Conservation (phyloP, 306 rosid genomes). For the Begonia fuchsioides region DNA sequence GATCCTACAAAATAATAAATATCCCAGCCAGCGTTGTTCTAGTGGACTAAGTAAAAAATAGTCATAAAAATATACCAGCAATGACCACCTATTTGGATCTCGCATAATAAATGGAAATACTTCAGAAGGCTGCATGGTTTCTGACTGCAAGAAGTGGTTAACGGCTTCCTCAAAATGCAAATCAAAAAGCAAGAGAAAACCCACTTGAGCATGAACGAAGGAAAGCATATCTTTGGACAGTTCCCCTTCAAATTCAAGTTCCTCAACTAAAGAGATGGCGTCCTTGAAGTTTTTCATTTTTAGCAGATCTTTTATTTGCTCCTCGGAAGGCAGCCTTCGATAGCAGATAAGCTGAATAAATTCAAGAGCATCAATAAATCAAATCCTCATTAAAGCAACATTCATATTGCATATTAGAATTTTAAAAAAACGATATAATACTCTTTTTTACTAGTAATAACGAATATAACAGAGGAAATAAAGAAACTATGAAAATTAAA, state of each 20-base stretch:
- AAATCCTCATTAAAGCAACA: too few species aligned
- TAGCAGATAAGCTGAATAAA: slow-evolving; percentile 66
- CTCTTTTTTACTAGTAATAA: too few species aligned
- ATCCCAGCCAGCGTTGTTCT: too few species aligned
- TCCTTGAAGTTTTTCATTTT: slow-evolving; percentile 79
- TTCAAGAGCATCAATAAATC: slow-evolving; percentile 6
- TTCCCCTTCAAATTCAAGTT: slow-evolving; percentile 81
- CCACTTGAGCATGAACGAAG: slow-evolving; percentile 94
- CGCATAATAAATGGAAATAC: slow-evolving; percentile 85
- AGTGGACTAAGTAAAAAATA: too few species aligned
- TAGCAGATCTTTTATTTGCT: slow-evolving; percentile 81
- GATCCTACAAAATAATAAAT: too few species aligned
- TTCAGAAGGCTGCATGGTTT: slow-evolving; percentile 95
- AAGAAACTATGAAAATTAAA: too few species aligned
- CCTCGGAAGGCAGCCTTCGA: slow-evolving; percentile 64
- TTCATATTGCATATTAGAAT: too few species aligned
- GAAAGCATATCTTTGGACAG: slow-evolving; percentile 75
- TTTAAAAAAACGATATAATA: too few species aligned
- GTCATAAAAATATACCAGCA: slow-evolving; percentile 46
- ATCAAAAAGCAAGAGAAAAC: slow-evolving; percentile 92
- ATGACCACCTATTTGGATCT: slow-evolving; percentile 97
- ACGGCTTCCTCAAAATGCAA: slow-evolving; percentile 95
- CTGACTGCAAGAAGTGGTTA: slow-evolving; percentile 77
- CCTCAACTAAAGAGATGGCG: slow-evolving; percentile 82
- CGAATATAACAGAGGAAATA: too few species aligned